Base-by-base conservation (phyloP, 1,284 basidiomycete genomes). In the Melampsora americana region DNA sequence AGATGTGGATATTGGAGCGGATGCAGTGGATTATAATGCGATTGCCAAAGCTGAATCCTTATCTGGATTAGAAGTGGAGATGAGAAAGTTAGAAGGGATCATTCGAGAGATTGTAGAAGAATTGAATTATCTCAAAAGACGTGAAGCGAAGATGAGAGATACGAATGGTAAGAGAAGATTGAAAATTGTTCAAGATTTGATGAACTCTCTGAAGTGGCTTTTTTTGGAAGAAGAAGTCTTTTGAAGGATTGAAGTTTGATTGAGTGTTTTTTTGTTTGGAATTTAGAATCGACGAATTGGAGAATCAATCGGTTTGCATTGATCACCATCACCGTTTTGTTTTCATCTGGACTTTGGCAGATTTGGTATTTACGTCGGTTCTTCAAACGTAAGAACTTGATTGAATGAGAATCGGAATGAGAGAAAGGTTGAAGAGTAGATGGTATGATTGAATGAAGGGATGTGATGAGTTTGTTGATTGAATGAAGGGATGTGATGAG, bases 41-140 rank as follows among this genome's bases (percentile, higher is more conserved):
- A 99, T 99, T 82, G 95, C 96, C 6, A 98, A 97, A 85, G 95
- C 97, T 83, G 95, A 99, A 84, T 95, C 92, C 0, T 86, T 99
- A 0, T 97, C 93, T 1, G 92, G 92, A 0, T 87, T 99, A 53
- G 96, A 99, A 84, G 95, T 93, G 0, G 95, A 99, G 84, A 96
- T 99, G 93, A 88, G 95, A 48, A 99, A 99, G 82, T 86, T 99
- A 11, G 95, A 99, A 83, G 93, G 92, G 0, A 85, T 97, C 5
- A 91, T 94, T 44, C 92, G 93, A 83, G 95, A 98, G 85, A 90
- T 99, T 77, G 89, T 92, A 20, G 94, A 98, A 80, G 95, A 98
- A 84, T 87, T 98, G 86, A 88, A 89, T 42, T 98, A 97, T 84
- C 87, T 99, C 78, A 94, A 95, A 85, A 85, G 86, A 81, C 87